phyloP scores from a whole-genome alignment of 1,284 basidiomycete species.

The Trametes polyzona region DNA sequence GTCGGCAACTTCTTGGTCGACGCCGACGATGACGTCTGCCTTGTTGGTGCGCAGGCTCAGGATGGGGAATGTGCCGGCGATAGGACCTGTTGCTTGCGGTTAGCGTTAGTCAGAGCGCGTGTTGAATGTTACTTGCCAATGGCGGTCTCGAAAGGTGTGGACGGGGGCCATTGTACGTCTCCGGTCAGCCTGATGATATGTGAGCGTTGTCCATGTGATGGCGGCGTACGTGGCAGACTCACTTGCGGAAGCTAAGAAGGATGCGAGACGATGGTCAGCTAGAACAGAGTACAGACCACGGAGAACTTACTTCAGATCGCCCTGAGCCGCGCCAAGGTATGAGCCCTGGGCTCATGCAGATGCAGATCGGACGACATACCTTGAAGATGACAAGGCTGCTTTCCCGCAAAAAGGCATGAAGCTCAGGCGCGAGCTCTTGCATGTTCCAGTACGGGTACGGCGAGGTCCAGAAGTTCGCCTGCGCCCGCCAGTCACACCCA shows the following conservation, averaged over 20 bases:
- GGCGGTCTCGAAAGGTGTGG: constrained; percentile 79
- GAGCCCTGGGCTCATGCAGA: not conserved
- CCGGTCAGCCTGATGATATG: constrained; percentile 72
- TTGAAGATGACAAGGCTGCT: constrained; percentile 93
- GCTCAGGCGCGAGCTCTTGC: constrained; percentile 57
- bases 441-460: constrained; percentile 87
- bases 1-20: constrained; percentile 66
- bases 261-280: not conserved
- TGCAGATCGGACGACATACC: constrained; percentile 38
- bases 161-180: constrained; percentile 88
- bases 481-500: not conserved
- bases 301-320: constrained; percentile 80
- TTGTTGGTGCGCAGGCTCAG: constrained; percentile 93
- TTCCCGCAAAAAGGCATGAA: constrained; percentile 63
- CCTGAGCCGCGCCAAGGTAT: constrained; percentile 49
- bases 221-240: constrained; percentile 32
- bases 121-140: constrained; percentile 57
- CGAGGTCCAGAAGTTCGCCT: constrained; percentile 81
- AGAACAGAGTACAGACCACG: not conserved
- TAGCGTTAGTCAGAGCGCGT: constrained; percentile 9
- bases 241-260: constrained; percentile 77
- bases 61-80: constrained; percentile 80
- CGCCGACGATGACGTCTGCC: constrained; percentile 91
- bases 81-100: constrained; percentile 55
- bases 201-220: constrained; percentile 32